phyloP scores from a whole-genome alignment of 331 rosid genomes.

The Prunus yedoensis region DNA sequence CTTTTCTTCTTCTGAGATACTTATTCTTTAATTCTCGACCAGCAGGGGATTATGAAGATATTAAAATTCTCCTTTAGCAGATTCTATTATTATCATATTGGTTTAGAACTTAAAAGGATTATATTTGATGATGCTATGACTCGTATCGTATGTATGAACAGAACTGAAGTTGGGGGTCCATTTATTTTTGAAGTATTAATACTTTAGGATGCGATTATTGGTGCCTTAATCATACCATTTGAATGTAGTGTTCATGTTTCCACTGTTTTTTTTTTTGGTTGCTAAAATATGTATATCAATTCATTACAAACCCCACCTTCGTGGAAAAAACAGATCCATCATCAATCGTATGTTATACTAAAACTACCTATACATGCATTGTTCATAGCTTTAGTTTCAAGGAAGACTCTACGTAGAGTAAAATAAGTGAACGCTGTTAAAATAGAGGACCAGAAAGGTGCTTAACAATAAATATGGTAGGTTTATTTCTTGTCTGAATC shows the following conservation, averaged over 20 bases:
- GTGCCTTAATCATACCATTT: not conserved
- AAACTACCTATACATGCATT: constrained; percentile 18
- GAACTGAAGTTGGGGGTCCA: constrained; percentile 11
- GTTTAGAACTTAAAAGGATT: too few species aligned
- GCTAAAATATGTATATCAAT: not conserved
- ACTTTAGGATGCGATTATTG: constrained; percentile 8
- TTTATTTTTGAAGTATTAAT: not conserved
- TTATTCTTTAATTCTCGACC: not conserved
- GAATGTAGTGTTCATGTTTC: constrained; percentile 1
- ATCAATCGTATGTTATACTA: constrained; percentile 18
- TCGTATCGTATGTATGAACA: constrained; percentile 7
- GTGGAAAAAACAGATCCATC: constrained; percentile 32
- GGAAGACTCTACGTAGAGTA: not conserved
- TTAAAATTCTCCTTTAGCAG: not conserved
- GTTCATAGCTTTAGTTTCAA: constrained; percentile 2
- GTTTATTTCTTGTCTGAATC: too few species aligned
- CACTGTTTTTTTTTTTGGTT: not conserved
- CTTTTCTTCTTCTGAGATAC: not conserved
- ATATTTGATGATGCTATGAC: constrained; percentile 4
- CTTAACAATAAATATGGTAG: too few species aligned
- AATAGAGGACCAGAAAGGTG: too few species aligned
- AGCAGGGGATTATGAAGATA: not conserved
- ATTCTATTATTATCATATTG: not conserved
- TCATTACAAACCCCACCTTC: constrained; percentile 24
- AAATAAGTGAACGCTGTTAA: too few species aligned